A percentile compares a stretch with the other conserved stretches of the same genome.
Conservation (phyloP, 768 basidiomycete genomes). For the Nidularia sp. region DNA sequence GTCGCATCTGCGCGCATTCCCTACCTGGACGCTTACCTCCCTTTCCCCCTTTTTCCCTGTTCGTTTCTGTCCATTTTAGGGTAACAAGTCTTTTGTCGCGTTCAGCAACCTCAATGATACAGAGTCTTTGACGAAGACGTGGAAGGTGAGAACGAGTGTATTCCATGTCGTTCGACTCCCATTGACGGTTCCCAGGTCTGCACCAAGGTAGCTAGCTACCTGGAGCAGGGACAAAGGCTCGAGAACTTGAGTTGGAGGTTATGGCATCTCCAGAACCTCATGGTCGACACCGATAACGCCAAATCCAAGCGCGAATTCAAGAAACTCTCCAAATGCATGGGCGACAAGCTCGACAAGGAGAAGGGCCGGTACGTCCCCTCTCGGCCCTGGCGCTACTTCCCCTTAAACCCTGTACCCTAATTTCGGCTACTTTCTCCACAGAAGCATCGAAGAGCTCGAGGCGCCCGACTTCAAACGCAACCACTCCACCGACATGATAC, state of each 20-base stretch:
- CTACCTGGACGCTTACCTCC: constrained; percentile 2
- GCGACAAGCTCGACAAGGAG: constrained; percentile 90
- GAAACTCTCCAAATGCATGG: constrained; percentile 84
- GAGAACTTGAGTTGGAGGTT: constrained; percentile 92
- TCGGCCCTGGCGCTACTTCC: background rate
- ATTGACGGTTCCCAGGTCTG: constrained; percentile 52
- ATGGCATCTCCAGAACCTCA: constrained; percentile 89
- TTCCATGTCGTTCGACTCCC: background rate
- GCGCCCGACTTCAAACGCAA: constrained; percentile 82
- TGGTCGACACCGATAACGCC: constrained; percentile 88
- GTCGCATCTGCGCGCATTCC: constrained; percentile 16
- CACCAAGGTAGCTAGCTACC: constrained; percentile 86
- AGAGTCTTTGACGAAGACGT: constrained; percentile 84
- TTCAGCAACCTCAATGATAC: constrained; percentile 85
- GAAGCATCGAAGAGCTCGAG: constrained; percentile 81
- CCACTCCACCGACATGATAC: constrained; percentile 75
- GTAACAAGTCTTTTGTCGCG: constrained; percentile 93
- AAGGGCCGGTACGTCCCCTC: constrained; percentile 69
- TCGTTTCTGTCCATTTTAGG: constrained; percentile 38
- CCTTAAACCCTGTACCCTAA: constrained; percentile 29
- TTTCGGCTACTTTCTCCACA: constrained; percentile 21
- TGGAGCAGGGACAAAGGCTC: constrained; percentile 87
- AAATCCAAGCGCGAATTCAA: constrained; percentile 87
- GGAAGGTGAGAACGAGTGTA: constrained; percentile 56
- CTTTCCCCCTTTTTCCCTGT: constrained; percentile 10